These are phyloP conservation scores for Phytopythium mirpurense DNA, from an alignment of 352 stramenopile species.

Conservation along the genomic window DNA sequence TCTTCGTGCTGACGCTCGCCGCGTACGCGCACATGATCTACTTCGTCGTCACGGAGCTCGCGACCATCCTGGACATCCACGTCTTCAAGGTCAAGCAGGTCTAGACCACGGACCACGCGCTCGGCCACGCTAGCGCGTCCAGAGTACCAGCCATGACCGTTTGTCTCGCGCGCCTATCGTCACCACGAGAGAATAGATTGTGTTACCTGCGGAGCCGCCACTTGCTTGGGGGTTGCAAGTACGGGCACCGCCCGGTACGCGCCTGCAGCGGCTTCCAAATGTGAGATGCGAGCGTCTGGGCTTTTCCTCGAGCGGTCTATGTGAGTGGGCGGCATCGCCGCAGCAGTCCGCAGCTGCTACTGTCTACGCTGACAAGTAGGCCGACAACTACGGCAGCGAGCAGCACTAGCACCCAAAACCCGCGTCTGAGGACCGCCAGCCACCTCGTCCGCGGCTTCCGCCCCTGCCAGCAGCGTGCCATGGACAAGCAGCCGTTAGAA, in stretches of 20 bases:
- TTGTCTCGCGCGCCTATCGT: neutral
- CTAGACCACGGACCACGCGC: no score
- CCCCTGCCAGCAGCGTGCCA: no score
- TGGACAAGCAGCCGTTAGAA: no score
- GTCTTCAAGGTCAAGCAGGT: constrained; percentile 81
- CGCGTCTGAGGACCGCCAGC: constrained; percentile 11
- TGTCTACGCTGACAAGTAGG: constrained; percentile 22
- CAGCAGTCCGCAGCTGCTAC: constrained; percentile 26
- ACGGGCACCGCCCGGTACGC: no score
- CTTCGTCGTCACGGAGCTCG: constrained; percentile 69
- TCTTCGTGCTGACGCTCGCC: constrained; percentile 66
- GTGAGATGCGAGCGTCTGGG: no score
- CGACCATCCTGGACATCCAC: constrained; percentile 66
- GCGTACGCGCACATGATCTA: constrained; percentile 85
- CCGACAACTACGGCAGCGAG: constrained; percentile 22
- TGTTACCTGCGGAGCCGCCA: neutral
- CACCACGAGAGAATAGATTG: constrained; percentile 1
- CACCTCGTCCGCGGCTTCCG: constrained; percentile 21
- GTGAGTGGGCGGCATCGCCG: constrained; percentile 44
- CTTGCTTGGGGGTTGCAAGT: neutral
- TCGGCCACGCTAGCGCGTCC: no score
- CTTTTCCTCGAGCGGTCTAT: no score
- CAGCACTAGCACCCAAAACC: constrained; percentile 20
- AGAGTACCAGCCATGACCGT: no score
- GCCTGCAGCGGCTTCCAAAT: no score